Base-by-base conservation (phyloP, 2,329 filamentous ascomycete species). In the Pyrenophora tritici-repentis region DNA sequence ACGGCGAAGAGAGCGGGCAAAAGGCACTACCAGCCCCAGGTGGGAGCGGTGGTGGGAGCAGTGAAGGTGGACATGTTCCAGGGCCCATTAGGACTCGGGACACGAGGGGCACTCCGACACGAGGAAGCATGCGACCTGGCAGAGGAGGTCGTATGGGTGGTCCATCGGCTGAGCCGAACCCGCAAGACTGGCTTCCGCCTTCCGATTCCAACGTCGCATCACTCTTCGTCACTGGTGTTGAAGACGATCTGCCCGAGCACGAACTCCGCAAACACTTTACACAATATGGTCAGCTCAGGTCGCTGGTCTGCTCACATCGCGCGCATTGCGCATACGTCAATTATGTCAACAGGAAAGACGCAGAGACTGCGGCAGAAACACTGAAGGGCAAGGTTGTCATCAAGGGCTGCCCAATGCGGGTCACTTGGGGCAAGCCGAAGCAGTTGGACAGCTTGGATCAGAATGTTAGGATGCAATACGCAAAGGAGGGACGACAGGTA, bases 281-380 rank as follows among this genome's bases (percentile, higher is more conserved):
- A 54, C 83, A 84, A 14, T 91, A 92, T 65, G 94, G 94, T 57
- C 90, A 93, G 68, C 87, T 99, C 53, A 90, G 94, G 65, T 97
- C 91, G 20, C 78, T 99, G 13, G 88, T 99, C 32, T 97, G 94
- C 75, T 97, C 92, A 6, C 94, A 99, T 76, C 91, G 96, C 78
- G 93, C 93, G 13, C 94, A 97, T 70, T 97, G 92, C 73, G 94
- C 94, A 1, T 99, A 97, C 70, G 81, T 99, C 76, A 99, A 99
- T 76, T 99, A 91, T 72, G 86, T 91, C 62, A 90, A 88, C 3
- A 84, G 94, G 50, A 86, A 90, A 55, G 88, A 84, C 1, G 94
- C 95, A 0, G 94, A 99, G 75, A 86, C 83, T 51, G 95, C 95
- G 0, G 90, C 94, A 0, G 85, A 85, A 29, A 85, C 89, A 16